Conservation (phyloP, 495 filamentous ascomycete species). For the Trichodelitschia bisporula region DNA sequence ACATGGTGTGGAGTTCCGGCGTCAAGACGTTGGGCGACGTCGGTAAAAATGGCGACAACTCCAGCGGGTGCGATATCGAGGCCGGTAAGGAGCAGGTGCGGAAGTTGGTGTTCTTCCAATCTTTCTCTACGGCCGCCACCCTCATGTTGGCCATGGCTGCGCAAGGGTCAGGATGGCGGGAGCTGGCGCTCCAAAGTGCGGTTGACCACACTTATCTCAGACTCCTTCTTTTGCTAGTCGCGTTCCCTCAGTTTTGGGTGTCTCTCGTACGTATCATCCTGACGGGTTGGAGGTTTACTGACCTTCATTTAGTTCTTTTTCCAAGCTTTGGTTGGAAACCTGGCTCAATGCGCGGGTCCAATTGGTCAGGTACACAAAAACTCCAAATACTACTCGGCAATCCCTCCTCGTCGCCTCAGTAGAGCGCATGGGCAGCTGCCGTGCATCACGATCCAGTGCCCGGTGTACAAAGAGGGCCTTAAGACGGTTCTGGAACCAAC, state of each 20-base stretch:
- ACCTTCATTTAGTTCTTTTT: constrained; percentile 28
- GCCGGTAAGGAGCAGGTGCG: constrained; percentile 24
- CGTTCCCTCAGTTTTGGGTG: constrained; percentile 29
- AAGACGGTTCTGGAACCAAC: constrained; percentile 35
- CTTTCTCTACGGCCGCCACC: constrained; percentile 24
- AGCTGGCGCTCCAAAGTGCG: constrained; percentile 25
- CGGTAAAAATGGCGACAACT: constrained; percentile 29
- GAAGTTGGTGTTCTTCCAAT: constrained; percentile 23
- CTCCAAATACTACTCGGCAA: constrained; percentile 34
- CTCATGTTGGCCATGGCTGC: constrained; percentile 25
- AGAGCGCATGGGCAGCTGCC: constrained; percentile 7
- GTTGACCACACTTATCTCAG: constrained; percentile 25
- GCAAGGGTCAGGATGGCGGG: constrained; percentile 28
- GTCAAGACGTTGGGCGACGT: constrained; percentile 2
- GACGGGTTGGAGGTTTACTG: constrained; percentile 1
- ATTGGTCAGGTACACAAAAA: constrained; percentile 29
- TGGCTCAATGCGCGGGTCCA: constrained; percentile 34
- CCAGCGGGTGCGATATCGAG: constrained; percentile 39
- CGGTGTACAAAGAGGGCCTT: constrained; percentile 53
- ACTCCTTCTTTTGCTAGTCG: constrained; percentile 20
- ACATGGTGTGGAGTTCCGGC: constrained; percentile 14
- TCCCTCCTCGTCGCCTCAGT: constrained; percentile 23
- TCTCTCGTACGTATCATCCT: constrained; percentile 21
- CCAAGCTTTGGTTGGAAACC: constrained; percentile 27
- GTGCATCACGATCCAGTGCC: constrained; percentile 40